Conservation (phyloP, 805 yeast species). For the Millerozyma acaciae region DNA sequence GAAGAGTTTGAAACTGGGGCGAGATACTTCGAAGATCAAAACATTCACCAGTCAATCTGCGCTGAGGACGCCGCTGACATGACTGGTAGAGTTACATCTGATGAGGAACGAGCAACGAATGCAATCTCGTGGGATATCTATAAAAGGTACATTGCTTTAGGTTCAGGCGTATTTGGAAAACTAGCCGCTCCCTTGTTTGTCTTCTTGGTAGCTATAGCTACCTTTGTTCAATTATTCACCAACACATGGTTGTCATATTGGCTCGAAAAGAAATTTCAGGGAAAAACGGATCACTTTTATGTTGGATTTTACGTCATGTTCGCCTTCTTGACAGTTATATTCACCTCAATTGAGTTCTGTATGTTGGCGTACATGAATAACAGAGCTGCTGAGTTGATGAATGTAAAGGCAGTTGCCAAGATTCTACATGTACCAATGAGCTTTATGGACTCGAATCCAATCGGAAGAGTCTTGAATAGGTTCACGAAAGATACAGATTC, state of each 20-base stretch:
- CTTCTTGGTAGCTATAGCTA: conserved; percentile 28
- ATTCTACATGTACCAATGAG: conserved; percentile 42
- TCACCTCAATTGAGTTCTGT: conserved; percentile 37
- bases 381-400: conserved; percentile 31
- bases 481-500: conserved; percentile 45
- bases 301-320: conserved; percentile 33
- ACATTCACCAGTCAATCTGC: background rate
- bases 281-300: conserved; percentile 27
- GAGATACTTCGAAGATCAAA: conserved; percentile 3
- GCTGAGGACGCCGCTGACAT: conserved; percentile 6
- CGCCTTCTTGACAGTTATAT: conserved; percentile 34
- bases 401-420: conserved; percentile 34
- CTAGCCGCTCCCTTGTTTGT: conserved; percentile 32
- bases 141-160: conserved; percentile 33
- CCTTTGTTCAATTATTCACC: conserved; percentile 40
- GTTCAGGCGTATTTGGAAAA: conserved; percentile 35
- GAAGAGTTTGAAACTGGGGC: background rate
- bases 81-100: conserved; percentile 30
- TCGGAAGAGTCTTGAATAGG: conserved; percentile 42
- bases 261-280: conserved; percentile 31
- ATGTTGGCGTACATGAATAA: conserved; percentile 42
- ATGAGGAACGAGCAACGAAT: conserved; percentile 36
- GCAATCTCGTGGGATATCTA: conserved; percentile 39
- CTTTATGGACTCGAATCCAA: conserved; percentile 40
- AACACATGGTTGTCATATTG: conserved; percentile 45